Conservation (phyloP, 805 yeast species). For the Priceomyces fermenticarens region DNA sequence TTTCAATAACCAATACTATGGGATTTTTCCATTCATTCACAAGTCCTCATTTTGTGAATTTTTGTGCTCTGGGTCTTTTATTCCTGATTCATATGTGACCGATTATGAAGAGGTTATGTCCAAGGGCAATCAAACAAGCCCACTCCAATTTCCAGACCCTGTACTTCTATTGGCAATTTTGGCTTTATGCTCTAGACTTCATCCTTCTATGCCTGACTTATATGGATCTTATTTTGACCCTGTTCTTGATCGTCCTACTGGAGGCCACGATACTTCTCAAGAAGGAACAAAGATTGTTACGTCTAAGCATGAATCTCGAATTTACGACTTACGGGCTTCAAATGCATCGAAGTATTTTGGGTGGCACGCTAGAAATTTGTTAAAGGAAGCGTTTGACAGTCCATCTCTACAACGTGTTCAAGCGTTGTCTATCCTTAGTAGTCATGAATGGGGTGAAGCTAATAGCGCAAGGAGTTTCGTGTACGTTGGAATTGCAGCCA, state of each 20-base stretch:
- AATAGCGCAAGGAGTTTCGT: slow-evolving; percentile 34
- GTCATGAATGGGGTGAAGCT: slow-evolving; percentile 42
- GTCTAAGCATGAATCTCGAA: background rate
- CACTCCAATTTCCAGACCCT: slow-evolving; percentile 23
- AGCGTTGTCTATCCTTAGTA: slow-evolving; percentile 32
- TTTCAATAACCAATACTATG: slow-evolving; percentile 24
- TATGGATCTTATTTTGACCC: slow-evolving; percentile 36
- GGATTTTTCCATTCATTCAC: slow-evolving; percentile 23
- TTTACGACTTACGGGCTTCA: slow-evolving; percentile 15
- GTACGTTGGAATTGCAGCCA: slow-evolving; percentile 37
- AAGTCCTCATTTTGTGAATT: slow-evolving; percentile 19
- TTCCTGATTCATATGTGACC: slow-evolving; percentile 16
- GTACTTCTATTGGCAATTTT: slow-evolving; percentile 30
- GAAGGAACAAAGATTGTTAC: background rate
- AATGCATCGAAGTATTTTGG: slow-evolving; percentile 37
- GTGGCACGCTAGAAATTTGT: slow-evolving; percentile 30
- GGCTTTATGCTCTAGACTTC: slow-evolving; percentile 34
- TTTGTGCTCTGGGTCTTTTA: slow-evolving; percentile 15
- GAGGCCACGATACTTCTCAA: background rate
- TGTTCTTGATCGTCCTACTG: slow-evolving; percentile 20
- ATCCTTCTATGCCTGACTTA: slow-evolving; percentile 23
- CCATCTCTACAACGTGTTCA: slow-evolving; percentile 37
- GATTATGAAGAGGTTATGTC: slow-evolving; percentile 13
- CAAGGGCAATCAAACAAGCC: slow-evolving; percentile 9
- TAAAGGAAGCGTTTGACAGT: slow-evolving; percentile 34